These are phyloP conservation scores for Pelargonium myrrhifolium DNA, from an alignment of 441 rosid species.

Conservation along the genomic window DNA sequence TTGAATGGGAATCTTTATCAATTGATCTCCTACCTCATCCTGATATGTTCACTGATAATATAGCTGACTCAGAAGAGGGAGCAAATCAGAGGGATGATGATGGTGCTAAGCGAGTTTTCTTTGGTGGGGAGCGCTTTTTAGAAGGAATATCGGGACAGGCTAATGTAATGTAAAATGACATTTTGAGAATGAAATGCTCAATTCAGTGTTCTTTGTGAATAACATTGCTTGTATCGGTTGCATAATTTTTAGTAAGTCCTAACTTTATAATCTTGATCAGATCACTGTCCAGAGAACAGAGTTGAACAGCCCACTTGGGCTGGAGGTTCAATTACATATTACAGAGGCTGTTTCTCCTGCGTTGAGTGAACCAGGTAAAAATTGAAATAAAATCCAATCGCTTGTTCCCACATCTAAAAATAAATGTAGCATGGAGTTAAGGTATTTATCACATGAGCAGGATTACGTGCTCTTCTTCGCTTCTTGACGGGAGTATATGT, in stretches of 20 bases:
- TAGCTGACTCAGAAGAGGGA: conserved; percentile 59
- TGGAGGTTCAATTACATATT: conserved; percentile 92
- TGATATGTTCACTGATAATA: conserved; percentile 91
- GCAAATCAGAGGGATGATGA: conserved; percentile 79
- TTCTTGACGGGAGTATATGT: conserved; percentile 89
- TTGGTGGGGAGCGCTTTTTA: conserved; percentile 95
- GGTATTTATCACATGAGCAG: conserved; percentile 34
- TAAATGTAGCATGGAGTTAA: conserved; percentile 9
- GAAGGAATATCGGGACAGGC: conserved; percentile 98
- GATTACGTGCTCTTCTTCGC: conserved; percentile 97
- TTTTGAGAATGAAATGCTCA: conserved; percentile 7
- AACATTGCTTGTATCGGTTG: neutral
- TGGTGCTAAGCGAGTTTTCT: conserved; percentile 96
- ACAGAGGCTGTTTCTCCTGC: conserved; percentile 98
- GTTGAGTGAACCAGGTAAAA: conserved; percentile 90
- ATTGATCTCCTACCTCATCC: conserved; percentile 99
- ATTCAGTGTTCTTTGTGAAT: neutral
- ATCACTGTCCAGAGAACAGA: conserved; percentile 95
- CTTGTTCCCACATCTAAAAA: conserved; percentile 9
- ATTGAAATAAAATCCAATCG: conserved; percentile 8
- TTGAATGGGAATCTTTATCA: conserved; percentile 94
- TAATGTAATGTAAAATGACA: conserved; percentile 50
- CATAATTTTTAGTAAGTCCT: conserved; percentile 8
- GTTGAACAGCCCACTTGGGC: conserved; percentile 82
- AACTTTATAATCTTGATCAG: conserved; percentile 38